Evolutionary conservation across 768 basidiomycete species (phyloP), one percentile per base, ranked within the genome.

Genomic region (Hysterangium stoloniferum): DNA sequence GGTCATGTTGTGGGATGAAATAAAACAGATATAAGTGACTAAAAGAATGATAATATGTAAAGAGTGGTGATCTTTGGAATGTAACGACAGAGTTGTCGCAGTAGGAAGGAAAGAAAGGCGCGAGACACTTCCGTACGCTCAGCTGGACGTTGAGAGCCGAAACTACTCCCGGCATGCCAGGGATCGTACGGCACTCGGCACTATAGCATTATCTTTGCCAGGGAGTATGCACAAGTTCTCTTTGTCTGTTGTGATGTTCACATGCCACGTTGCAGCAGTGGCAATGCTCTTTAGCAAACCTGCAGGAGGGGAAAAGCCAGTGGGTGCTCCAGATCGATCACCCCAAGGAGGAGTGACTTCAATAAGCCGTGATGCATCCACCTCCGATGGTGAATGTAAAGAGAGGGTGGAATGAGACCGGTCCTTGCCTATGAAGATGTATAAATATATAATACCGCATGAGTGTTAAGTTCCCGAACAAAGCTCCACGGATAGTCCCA

Each of bases 201-300:
- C n/a, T n/a, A n/a, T n/a, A n/a, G 35, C 48, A 27, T 38, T 49
- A 6, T 49, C 48, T 27, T 49, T 49, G 4, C 22, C 8, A n/a
- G 42, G n/a, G n/a, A n/a, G n/a, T n/a, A n/a, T 11, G 19, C n/a
- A 27, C 19, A 41, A 15, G 27, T 49, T 49, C 13, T 40, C 48
- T 36, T 49, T 49, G n/a, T n/a, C n/a, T n/a, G n/a, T n/a, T n/a
- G n/a, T n/a, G n/a, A n/a, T n/a, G 29, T 8, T 20, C 11, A 13
- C 41, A 9, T 35, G 36, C 4, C 44, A 31, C 1, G 12, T 20
- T 12, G 44, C 44, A 25, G 41, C 41, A 20, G 37, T 20, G 11
- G 49, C 29, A 20, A 51, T 40, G 19, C 38, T 42, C 40, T 51
- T 51, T 37, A 51, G 49, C 20, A 51, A 25, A 32, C 49, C 43